A percentile compares a stretch with the other conserved stretches of the same genome.
Evolutionary conservation across 2,329 filamentous ascomycete genomes (phyloP).

Genomic region (Plenodomus lindquistii): DNA sequence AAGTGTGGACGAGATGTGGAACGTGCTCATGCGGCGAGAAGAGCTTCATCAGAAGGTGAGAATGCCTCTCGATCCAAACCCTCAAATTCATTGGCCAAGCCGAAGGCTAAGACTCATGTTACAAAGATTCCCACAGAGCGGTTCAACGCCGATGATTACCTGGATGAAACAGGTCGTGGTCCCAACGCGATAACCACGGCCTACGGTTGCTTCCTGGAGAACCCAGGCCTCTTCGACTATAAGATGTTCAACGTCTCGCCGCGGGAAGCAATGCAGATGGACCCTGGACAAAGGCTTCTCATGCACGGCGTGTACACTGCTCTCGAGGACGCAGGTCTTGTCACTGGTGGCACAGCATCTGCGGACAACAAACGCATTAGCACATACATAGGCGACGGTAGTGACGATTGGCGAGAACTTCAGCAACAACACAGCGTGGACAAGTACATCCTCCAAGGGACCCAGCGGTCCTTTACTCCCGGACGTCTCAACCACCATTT

Average conservation of each 20-base stretch:
- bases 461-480: constrained; percentile 55
- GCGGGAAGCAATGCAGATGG: constrained; percentile 23
- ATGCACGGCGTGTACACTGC: constrained; percentile 27
- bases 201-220: constrained; percentile 26
- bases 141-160: no score
- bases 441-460: constrained; percentile 59
- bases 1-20: no score
- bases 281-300: constrained; percentile 22
- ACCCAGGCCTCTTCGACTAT: constrained; percentile 23
- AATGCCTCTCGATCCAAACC: no score
- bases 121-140: no score
- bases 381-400: constrained; percentile 36
- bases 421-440: constrained; percentile 44
- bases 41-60: background rate
- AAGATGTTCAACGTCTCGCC: constrained; percentile 31
- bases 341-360: constrained; percentile 30
- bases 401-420: constrained; percentile 35
- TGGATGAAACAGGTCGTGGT: constrained; percentile 16
- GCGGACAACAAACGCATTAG: constrained; percentile 34
- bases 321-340: constrained; percentile 24
- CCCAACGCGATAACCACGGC: constrained; percentile 18
- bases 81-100: no score
- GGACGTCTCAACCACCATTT: constrained; percentile 52
- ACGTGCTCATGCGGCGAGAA: constrained; percentile 1
- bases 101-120: no score